These are phyloP conservation scores for Alternaria dauci DNA, from an alignment of 2,329 filamentous ascomycete species.

Conservation along the genomic window DNA sequence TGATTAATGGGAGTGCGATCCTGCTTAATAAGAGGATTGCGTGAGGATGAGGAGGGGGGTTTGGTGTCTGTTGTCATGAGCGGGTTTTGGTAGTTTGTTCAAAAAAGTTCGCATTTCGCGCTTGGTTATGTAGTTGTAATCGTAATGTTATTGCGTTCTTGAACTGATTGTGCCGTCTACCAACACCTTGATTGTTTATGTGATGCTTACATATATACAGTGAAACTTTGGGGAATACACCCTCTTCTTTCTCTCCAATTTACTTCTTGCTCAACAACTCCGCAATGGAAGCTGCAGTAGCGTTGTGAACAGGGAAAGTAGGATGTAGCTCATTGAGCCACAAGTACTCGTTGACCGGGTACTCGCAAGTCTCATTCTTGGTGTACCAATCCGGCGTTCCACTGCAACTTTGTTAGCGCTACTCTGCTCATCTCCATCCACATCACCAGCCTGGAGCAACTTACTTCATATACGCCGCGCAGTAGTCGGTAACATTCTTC, in stretches of 20 bases:
- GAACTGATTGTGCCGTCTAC: neutral
- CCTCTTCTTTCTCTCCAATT: neutral
- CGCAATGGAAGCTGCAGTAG: slow-evolving; percentile 58
- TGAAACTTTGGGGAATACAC: too few relatives aligned
- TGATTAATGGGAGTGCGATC: neutral
- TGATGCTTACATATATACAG: neutral
- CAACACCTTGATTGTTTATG: neutral
- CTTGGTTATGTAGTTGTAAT: neutral
- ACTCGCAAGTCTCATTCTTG: slow-evolving; percentile 56
- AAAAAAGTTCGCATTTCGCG: neutral
- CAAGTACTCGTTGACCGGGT: slow-evolving; percentile 69
- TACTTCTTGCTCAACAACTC: slow-evolving; percentile 27
- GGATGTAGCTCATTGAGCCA: slow-evolving; percentile 72
- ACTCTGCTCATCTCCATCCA: neutral
- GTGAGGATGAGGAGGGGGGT: neutral
- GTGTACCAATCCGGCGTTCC: slow-evolving; percentile 52
- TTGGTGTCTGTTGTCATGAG: neutral
- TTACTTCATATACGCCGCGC: slow-evolving; percentile 62
- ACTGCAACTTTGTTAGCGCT: slow-evolving; percentile 27
- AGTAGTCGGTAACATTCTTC: slow-evolving; percentile 66
- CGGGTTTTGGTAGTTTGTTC: neutral
- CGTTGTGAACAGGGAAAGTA: slow-evolving; percentile 69
- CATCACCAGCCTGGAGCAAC: slow-evolving; percentile 14
- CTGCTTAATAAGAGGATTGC: neutral
- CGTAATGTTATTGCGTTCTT: neutral